Evolutionary conservation across 139 green algal species (phyloP).

Genomic region (Ettlia oleoabundans): DNA sequence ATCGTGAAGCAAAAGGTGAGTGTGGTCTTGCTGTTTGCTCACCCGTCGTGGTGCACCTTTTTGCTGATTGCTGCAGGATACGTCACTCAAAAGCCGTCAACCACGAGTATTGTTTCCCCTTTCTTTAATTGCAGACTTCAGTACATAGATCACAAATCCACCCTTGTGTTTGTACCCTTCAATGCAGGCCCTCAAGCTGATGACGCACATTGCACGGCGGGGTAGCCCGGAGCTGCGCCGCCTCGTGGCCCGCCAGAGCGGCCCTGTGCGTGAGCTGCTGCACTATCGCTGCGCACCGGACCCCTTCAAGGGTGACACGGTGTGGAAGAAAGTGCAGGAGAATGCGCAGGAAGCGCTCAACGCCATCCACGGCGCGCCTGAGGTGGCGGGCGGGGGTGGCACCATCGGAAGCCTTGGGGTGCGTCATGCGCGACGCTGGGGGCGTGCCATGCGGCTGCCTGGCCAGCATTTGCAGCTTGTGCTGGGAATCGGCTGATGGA

Average conservation of each 20-base stretch:
- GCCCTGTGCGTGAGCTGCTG: slow-evolving; percentile 50
- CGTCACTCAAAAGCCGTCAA: no score
- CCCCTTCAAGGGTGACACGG: slow-evolving; percentile 49
- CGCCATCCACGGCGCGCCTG: not conserved
- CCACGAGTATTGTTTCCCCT: no score
- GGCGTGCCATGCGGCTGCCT: no score
- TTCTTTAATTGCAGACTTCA: no score
- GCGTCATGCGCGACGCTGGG: not conserved
- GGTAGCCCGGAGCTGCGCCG: slow-evolving; percentile 70
- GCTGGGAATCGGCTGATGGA: not conserved
- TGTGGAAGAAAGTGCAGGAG: slow-evolving; percentile 49
- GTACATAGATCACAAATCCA: no score
- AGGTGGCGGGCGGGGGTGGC: not conserved
- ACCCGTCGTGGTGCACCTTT: not conserved
- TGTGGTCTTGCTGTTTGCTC: not conserved
- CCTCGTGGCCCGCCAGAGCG: slow-evolving; percentile 59
- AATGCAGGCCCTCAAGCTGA: slow-evolving; percentile 79
- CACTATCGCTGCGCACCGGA: slow-evolving; percentile 43
- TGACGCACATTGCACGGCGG: slow-evolving; percentile 72
- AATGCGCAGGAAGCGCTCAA: slow-evolving; percentile 41
- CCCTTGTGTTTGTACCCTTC: no score
- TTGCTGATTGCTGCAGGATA: not conserved
- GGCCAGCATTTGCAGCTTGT: no score
- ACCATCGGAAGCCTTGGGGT: slow-evolving; percentile 3
- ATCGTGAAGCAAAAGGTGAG: slow-evolving; percentile 82